Conservation (phyloP, 306 rosid species). For the Dryas alaskensis region DNA sequence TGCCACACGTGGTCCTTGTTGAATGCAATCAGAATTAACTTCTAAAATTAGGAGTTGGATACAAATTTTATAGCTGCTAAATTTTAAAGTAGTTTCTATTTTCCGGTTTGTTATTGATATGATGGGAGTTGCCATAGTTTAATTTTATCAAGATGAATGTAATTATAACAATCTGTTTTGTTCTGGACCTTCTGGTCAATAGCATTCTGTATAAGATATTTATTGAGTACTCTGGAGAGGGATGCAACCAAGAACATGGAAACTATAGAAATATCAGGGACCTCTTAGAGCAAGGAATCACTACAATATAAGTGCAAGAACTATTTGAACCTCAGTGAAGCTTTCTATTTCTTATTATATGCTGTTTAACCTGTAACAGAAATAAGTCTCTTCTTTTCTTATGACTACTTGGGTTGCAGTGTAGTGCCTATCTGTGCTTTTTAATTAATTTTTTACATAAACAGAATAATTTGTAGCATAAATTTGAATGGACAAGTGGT, state of each 20-base stretch:
- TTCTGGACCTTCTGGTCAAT: too few relatives aligned
- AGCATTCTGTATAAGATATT: too few relatives aligned
- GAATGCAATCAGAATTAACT: background rate
- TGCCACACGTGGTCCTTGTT: background rate
- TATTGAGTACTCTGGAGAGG: too few relatives aligned
- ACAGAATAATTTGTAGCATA: background rate
- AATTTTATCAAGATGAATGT: background rate
- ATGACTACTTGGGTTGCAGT: slow-evolving; percentile 1
- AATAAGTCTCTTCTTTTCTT: background rate
- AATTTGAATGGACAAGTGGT: background rate
- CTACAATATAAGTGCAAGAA: background rate
- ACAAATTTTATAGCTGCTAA: background rate
- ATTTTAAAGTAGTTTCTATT: background rate
- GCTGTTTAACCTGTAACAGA: background rate
- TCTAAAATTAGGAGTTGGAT: background rate
- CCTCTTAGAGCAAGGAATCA: background rate
- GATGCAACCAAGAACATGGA: background rate
- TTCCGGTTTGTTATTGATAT: background rate
- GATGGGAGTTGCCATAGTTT: background rate
- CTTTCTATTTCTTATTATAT: background rate
- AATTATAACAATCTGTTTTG: too few relatives aligned
- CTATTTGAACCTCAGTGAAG: background rate
- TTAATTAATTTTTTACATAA: background rate
- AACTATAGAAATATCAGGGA: background rate
- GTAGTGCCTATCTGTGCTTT: background rate